phyloP scores from a whole-genome alignment of 2,329 filamentous ascomycete genomes.

The Cercospora janseana region DNA sequence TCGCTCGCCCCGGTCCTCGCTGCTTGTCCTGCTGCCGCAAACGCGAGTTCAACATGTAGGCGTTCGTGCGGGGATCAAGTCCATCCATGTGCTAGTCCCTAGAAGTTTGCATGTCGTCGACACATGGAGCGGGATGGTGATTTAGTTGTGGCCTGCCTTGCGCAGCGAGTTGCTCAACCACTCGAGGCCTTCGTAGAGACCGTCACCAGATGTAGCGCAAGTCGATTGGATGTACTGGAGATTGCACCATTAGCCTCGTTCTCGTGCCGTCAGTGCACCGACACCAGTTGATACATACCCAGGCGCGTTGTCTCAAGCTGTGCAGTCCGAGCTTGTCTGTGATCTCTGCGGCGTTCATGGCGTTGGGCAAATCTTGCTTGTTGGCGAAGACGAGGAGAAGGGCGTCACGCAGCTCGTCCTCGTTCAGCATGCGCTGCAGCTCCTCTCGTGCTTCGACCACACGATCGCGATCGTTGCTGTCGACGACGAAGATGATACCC shows the following conservation, averaged over 20 bases:
- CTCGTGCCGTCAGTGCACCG: not conserved
- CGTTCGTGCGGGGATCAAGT: constrained; percentile 26
- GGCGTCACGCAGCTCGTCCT: constrained; percentile 95
- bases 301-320: constrained; percentile 96
- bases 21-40: constrained; percentile 32
- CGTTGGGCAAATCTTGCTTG: constrained; percentile 96
- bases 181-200: constrained; percentile 97
- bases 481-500: constrained; percentile 97
- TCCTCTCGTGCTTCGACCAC: constrained; percentile 93
- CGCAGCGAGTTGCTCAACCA: constrained; percentile 56
- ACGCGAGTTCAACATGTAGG: constrained; percentile 26
- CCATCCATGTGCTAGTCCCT: constrained; percentile 20
- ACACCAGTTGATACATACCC: constrained; percentile 65
- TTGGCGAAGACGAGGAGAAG: constrained; percentile 95
- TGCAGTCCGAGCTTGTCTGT: constrained; percentile 99
- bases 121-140: constrained; percentile 18
- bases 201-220: constrained; percentile 97
- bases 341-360: constrained; percentile 99
- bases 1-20: constrained; percentile 20
- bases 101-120: constrained; percentile 26
- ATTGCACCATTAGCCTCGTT: constrained; percentile 5
- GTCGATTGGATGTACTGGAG: constrained; percentile 94
- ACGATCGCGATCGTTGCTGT: constrained; percentile 86
- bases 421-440: constrained; percentile 94
- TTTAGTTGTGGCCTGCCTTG: constrained; percentile 53